Evolutionary conservation across 2,329 filamentous ascomycete genomes (phyloP), one percentile per base, ranked within the genome.

Genomic region (Curvularia verruculosa): DNA sequence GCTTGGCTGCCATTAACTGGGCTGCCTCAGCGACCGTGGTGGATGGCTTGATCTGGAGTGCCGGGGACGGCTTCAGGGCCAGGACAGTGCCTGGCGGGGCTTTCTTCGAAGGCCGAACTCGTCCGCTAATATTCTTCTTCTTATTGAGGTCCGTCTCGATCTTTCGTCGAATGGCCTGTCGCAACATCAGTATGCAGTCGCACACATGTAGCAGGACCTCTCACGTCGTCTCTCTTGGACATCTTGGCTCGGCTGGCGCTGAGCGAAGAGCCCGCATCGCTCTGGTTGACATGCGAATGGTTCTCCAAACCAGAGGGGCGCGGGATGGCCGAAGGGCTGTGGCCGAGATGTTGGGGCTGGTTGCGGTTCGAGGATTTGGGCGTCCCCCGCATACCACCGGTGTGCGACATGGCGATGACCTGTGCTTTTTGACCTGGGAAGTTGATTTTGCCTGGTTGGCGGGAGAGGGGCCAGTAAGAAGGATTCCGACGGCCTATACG

Each of bases 71-170:
- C 80, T 96, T 96, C 63, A 99, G 85, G 71, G 95, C 92, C 59
- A 99, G 89, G 59, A 99, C 95, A 54, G 94, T 97, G 67, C 95
- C 95, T 2, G 95, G 95, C 58, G 95, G 94, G 55, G 94, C 94
- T 82, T 97, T 98, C 76, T 93, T 90, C 60, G 89, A 90, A 73
- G 91, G 90, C 67, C 92, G 88, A 66, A 92, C 89, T 69, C 92
- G 89, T 68, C 86, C 84, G 64, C 88, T 87, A 60, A 87, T 85
- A 73, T 92, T 87, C 81, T 92, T 96, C 87, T 98, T 98, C 83
- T 98, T 98, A 85, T 87, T 96, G 81, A 99, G 89, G 77, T 99
- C 95, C 74, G 86, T 94, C 83, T 99, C 95, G 83, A 99, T 89
- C 83, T 97, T 98, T 73, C 88, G 88, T 72, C 95, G 92, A 75